These are phyloP conservation scores for Blastobotrys apis DNA, from an alignment of 1,139 yeast species.

Conservation along the genomic window DNA sequence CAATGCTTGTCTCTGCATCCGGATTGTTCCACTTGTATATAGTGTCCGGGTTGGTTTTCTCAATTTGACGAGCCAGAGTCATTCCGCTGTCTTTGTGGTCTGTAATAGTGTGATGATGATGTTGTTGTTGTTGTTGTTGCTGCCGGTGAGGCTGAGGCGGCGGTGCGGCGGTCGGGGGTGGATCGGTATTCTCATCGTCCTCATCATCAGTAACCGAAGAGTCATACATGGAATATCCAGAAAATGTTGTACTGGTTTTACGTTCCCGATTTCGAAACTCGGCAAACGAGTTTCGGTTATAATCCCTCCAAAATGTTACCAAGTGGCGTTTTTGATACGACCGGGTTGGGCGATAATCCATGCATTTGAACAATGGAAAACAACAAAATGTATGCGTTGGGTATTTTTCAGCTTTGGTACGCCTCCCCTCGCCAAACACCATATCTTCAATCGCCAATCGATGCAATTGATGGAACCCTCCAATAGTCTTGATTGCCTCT, in stretches of 20 bases:
- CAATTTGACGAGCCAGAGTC: conserved; percentile 10
- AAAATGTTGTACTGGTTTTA: background rate
- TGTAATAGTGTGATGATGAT: too few relatives aligned
- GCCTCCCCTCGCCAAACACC: conserved; percentile 51
- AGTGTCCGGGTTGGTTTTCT: conserved; percentile 25
- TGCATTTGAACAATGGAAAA: conserved; percentile 43
- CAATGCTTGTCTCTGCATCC: conserved; percentile 17
- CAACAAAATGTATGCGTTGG: conserved; percentile 48
- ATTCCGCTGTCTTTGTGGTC: background rate
- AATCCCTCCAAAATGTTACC: conserved; percentile 3
- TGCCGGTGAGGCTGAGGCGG: background rate
- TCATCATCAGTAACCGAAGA: background rate
- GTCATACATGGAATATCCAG: background rate
- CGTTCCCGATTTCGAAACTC: conserved; percentile 9
- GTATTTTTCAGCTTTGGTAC: conserved; percentile 51
- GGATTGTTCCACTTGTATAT: conserved; percentile 40
- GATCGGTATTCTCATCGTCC: background rate
- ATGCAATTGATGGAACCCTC: conserved; percentile 42
- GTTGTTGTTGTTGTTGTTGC: background rate
- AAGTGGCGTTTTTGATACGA: conserved; percentile 1
- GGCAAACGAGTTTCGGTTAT: conserved; percentile 8
- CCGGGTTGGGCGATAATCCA: conserved; percentile 3
- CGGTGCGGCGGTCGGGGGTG: background rate
- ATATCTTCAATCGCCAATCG: conserved; percentile 52
- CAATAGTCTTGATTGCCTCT: conserved; percentile 47